Percentiles rank a stretch among this genome's conserved stretches.
These are phyloP conservation scores for Acer campestre DNA, from an alignment of 345 rosid genomes.

Conservation along the genomic window DNA sequence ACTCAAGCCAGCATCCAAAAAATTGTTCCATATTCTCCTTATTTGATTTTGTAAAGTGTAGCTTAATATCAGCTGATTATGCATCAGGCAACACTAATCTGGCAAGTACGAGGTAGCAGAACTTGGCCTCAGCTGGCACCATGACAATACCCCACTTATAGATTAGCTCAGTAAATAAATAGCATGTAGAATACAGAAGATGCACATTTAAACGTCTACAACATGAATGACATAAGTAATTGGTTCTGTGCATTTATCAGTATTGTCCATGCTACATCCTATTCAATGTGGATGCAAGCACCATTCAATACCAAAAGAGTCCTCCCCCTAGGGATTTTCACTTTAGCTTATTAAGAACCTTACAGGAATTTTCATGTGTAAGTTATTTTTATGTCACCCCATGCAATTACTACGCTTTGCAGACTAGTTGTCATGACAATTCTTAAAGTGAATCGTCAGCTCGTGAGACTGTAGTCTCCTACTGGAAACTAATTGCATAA, in stretches of 20 bases:
- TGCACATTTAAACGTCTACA: neutral
- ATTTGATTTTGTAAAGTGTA: neutral
- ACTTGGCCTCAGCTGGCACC: neutral
- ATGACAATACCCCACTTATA: neutral
- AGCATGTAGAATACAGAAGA: neutral
- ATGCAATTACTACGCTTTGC: neutral
- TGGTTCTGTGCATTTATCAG: neutral
- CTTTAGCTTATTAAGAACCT: no score
- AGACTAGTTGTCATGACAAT: neutral
- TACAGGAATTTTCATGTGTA: no score
- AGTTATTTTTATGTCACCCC: neutral
- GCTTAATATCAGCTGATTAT: neutral
- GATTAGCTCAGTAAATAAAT: neutral
- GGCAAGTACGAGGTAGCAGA: neutral
- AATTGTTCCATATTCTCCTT: neutral
- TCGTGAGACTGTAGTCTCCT: neutral
- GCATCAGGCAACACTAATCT: neutral
- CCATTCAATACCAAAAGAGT: neutral
- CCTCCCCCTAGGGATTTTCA: neutral
- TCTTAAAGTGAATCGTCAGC: neutral
- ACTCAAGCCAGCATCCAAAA: neutral
- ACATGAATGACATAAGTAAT: neutral
- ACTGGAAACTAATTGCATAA: neutral
- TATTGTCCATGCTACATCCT: neutral
- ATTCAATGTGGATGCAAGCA: neutral